These are phyloP conservation scores for Talaromyces adpressus DNA, from an alignment of 495 filamentous ascomycete genomes.

Conservation along the genomic window DNA sequence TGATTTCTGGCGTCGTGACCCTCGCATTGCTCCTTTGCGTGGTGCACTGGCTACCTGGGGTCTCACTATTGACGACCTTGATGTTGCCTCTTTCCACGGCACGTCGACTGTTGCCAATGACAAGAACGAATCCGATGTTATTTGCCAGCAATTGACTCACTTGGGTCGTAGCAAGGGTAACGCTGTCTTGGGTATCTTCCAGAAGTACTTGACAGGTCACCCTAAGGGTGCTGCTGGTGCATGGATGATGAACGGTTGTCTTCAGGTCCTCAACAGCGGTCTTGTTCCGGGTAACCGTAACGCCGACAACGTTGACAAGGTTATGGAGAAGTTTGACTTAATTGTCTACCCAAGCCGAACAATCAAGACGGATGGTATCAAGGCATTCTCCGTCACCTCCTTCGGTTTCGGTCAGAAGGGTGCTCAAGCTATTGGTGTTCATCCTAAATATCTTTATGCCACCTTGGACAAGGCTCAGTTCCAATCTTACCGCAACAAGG, in stretches of 20 bases:
- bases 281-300: slow-evolving; percentile 96
- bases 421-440: slow-evolving; percentile 92
- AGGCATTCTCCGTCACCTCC: slow-evolving; percentile 96
- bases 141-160: slow-evolving; percentile 94
- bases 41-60: slow-evolving; percentile 96
- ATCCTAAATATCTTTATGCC: slow-evolving; percentile 92
- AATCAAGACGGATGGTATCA: slow-evolving; percentile 96
- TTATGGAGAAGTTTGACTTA: slow-evolving; percentile 95
- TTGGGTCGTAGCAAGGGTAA: slow-evolving; percentile 95
- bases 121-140: slow-evolving; percentile 98
- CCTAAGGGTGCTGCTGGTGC: slow-evolving; percentile 98
- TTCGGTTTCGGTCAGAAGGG: slow-evolving; percentile 99
- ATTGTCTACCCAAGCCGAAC: slow-evolving; percentile 92
- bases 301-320: slow-evolving; percentile 92
- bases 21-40: slow-evolving; percentile 87
- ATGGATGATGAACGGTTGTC: slow-evolving; percentile 98
- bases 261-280: slow-evolving; percentile 90
- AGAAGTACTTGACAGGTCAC: slow-evolving; percentile 98
- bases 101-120: slow-evolving; percentile 98
- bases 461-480: slow-evolving; percentile 84
- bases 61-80: slow-evolving; percentile 93
- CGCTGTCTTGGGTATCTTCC: slow-evolving; percentile 94
- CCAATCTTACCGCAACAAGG: slow-evolving; percentile 75
- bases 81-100: slow-evolving; percentile 95
- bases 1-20: slow-evolving; percentile 96